Conservation (phyloP, 768 basidiomycete species). For the Russula griseocarnosa region DNA sequence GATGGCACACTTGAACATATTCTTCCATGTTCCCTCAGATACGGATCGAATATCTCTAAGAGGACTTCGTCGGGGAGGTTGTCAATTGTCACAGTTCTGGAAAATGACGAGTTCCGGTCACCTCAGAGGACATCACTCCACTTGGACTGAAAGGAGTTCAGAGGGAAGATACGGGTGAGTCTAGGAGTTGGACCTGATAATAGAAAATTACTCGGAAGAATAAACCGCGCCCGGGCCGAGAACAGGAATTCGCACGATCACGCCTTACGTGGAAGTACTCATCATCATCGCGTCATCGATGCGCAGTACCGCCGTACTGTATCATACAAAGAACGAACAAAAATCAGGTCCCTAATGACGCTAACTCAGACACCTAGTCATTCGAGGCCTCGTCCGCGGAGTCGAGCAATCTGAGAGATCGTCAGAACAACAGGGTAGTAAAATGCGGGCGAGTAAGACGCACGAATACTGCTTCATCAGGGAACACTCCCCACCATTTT, state of each 20-base stretch:
- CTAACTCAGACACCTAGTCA: conserved; percentile 6
- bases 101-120: too few relatives aligned
- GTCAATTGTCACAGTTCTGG: neutral
- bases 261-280: too few relatives aligned
- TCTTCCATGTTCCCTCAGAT: neutral
- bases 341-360: neutral
- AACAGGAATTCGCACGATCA: neutral
- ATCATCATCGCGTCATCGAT: conserved; percentile 1
- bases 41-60: conserved; percentile 2
- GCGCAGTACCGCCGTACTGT: too few relatives aligned
- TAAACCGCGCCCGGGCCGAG: too few relatives aligned
- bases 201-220: too few relatives aligned
- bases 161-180: too few relatives aligned
- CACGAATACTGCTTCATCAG: conserved; percentile 91
- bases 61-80: neutral
- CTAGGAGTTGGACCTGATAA: too few relatives aligned
- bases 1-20: neutral
- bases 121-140: too few relatives aligned
- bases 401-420: conserved; percentile 30
- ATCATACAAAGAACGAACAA: conserved; percentile 21
- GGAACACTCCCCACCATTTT: conserved; percentile 92
- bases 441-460: conserved; percentile 21
- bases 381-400: conserved; percentile 31
- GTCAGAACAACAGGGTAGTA: neutral
- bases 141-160: too few relatives aligned